Percentiles rank a stretch among this genome's conserved stretches.
These are phyloP conservation scores for Penicillium polonicum DNA, from an alignment of 2,329 filamentous ascomycete genomes.

Conservation along the genomic window DNA sequence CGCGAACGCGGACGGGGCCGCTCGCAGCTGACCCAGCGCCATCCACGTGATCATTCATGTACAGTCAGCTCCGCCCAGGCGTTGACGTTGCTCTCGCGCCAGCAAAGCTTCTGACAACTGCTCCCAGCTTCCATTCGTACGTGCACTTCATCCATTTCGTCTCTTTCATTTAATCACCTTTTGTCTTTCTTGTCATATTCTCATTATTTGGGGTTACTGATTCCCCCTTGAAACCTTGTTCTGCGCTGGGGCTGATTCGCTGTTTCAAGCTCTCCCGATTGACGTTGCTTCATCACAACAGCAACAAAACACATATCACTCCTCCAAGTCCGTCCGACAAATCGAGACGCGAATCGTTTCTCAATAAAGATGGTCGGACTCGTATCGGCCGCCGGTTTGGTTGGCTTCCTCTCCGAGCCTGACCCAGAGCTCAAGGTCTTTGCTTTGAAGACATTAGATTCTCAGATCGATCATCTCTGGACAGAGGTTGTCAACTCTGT, in stretches of 20 bases:
- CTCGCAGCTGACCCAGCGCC: constrained; percentile 10
- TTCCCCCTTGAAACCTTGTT: constrained; percentile 6
- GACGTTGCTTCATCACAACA: constrained; percentile 35
- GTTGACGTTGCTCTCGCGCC: constrained; percentile 31
- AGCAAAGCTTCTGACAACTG: constrained; percentile 27
- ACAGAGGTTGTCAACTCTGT: constrained; percentile 92
- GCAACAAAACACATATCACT: constrained; percentile 23
- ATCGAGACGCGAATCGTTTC: constrained; percentile 15
- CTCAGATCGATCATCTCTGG: constrained; percentile 96
- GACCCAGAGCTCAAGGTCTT: constrained; percentile 93
- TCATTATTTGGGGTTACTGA: constrained; percentile 7
- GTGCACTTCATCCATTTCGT: constrained; percentile 24
- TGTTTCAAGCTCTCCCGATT: constrained; percentile 30
- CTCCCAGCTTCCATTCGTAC: constrained; percentile 27
- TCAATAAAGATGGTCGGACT: constrained; percentile 75
- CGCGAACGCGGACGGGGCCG: background rate
- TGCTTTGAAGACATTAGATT: constrained; percentile 90
- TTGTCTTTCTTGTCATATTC: constrained; percentile 9
- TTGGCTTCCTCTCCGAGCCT: constrained; percentile 93
- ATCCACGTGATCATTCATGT: constrained; percentile 20
- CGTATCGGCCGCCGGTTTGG: constrained; percentile 88
- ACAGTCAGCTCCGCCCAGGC: constrained; percentile 24
- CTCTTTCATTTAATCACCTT: constrained; percentile 17
- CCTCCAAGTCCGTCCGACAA: constrained; percentile 13
- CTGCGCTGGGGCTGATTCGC: constrained; percentile 21